Conservation (phyloP, 2,329 filamentous ascomycete genomes). For the Podosphaera leucotricha region DNA sequence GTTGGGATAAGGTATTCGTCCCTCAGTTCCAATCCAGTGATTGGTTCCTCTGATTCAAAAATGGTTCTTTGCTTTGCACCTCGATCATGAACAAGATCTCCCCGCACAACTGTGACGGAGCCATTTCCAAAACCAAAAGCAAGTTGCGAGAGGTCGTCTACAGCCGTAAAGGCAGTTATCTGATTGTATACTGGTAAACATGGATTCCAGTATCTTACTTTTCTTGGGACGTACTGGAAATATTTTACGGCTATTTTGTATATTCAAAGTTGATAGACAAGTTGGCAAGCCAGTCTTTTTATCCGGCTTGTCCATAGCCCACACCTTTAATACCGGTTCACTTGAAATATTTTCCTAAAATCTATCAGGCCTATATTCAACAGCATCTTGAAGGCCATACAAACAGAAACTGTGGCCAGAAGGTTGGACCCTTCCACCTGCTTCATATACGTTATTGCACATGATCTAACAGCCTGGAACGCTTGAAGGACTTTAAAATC, state of each 20-base stretch:
- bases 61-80: slow-evolving; percentile 86
- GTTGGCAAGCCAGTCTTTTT: slow-evolving; percentile 82
- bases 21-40: slow-evolving; percentile 69
- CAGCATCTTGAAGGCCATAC: slow-evolving; percentile 6
- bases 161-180: slow-evolving; percentile 72
- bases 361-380: slow-evolving; percentile 10
- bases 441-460: slow-evolving; percentile 71
- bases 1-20: slow-evolving; percentile 39
- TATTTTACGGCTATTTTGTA: slow-evolving; percentile 76
- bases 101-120: slow-evolving; percentile 75
- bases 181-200: slow-evolving; percentile 12
- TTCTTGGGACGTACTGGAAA: slow-evolving; percentile 46
- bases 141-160: slow-evolving; percentile 75
- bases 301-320: slow-evolving; percentile 80
- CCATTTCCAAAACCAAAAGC: slow-evolving; percentile 93
- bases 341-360: slow-evolving; percentile 59
- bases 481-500: slow-evolving; percentile 68
- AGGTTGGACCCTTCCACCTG: slow-evolving; percentile 73
- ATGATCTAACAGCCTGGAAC: slow-evolving; percentile 66
- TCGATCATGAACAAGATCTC: slow-evolving; percentile 84
- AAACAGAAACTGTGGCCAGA: slow-evolving; percentile 54
- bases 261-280: slow-evolving; percentile 62
- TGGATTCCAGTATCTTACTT: neutral
- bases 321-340: slow-evolving; percentile 86
- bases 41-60: slow-evolving; percentile 87